These are phyloP conservation scores for Cyberlindnera japonica DNA, from an alignment of 805 yeast genomes.

Conservation along the genomic window DNA sequence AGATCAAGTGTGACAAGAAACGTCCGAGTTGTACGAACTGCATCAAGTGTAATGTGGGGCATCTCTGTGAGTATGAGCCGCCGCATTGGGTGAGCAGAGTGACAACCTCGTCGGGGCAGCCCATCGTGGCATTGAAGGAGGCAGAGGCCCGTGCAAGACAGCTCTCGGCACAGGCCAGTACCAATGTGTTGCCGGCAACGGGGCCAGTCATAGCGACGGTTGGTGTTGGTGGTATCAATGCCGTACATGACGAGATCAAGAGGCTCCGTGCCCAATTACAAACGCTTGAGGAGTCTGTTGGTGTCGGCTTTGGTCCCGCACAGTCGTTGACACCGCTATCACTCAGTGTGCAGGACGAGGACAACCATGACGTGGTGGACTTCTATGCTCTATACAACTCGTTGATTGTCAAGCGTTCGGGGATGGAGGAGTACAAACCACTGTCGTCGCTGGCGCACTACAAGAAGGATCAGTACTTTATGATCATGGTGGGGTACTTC, in stretches of 20 bases:
- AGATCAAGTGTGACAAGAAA: slow-evolving; percentile 40
- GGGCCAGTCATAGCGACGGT: background rate
- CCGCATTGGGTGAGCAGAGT: slow-evolving; percentile 28
- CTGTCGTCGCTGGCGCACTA: slow-evolving; percentile 18
- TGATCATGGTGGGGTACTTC: slow-evolving; percentile 23
- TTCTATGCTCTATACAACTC: slow-evolving; percentile 21
- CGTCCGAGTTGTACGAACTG: slow-evolving; percentile 36
- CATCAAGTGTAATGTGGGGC: slow-evolving; percentile 28
- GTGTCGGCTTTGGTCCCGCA: background rate
- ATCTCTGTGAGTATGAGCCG: slow-evolving; percentile 26
- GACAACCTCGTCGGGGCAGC: slow-evolving; percentile 13
- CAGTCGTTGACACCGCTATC: slow-evolving; percentile 1
- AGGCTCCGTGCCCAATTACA: slow-evolving; percentile 9
- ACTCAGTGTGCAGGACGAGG: slow-evolving; percentile 9
- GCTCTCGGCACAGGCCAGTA: background rate
- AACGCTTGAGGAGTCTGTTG: slow-evolving; percentile 8
- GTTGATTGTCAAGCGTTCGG: slow-evolving; percentile 24
- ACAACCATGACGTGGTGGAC: slow-evolving; percentile 17
- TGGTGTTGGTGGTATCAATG: background rate
- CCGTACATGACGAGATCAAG: slow-evolving; percentile 13
- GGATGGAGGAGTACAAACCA: slow-evolving; percentile 28
- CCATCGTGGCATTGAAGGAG: slow-evolving; percentile 6
- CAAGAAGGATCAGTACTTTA: slow-evolving; percentile 23
- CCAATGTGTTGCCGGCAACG: background rate
- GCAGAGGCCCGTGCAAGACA: slow-evolving; percentile 1